Evolutionary conservation across 192 early-diverging fungal species (phyloP).

Genomic region (Thoreauomyces humboldtii): DNA sequence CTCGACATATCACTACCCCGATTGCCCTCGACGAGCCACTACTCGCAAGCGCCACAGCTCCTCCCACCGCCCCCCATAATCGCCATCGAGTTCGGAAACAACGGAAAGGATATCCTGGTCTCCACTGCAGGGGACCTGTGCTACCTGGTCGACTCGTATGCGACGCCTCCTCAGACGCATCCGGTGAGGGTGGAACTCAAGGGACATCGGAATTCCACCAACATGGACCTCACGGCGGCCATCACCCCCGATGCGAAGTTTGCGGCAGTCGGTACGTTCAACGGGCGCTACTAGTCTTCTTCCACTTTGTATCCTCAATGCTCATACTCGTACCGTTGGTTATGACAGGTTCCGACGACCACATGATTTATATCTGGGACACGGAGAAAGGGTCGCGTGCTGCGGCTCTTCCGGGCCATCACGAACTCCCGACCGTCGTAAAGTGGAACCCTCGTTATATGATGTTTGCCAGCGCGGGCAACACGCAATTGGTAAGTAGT

Average conservation of each 20-base stretch:
- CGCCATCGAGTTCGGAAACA: slow-evolving; percentile 62
- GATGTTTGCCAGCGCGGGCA: slow-evolving; percentile 67
- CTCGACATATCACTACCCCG: slow-evolving; percentile 10
- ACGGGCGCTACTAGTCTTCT: too few relatives aligned
- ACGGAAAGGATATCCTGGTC: slow-evolving; percentile 72
- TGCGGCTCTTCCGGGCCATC: slow-evolving; percentile 34
- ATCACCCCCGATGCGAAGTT: slow-evolving; percentile 75
- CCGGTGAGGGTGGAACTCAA: slow-evolving; percentile 36
- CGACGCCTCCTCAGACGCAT: slow-evolving; percentile 18
- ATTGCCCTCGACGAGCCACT: neutral
- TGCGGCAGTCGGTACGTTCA: slow-evolving; percentile 60
- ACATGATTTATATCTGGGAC: slow-evolving; percentile 65
- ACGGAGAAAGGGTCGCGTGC: slow-evolving; percentile 44
- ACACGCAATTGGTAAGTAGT: neutral
- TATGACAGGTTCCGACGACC: slow-evolving; percentile 68
- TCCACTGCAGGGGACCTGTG: slow-evolving; percentile 56
- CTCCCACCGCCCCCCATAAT: neutral
- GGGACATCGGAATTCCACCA: slow-evolving; percentile 28
- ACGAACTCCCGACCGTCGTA: slow-evolving; percentile 55
- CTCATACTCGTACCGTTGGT: too few relatives aligned
- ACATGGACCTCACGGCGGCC: slow-evolving; percentile 51
- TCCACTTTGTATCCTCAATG: too few relatives aligned
- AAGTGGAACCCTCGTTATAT: slow-evolving; percentile 72
- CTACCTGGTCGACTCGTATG: slow-evolving; percentile 70
- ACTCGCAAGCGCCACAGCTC: neutral